These are phyloP conservation scores for Salix brachista DNA, from an alignment of 345 rosid species.

Conservation along the genomic window DNA sequence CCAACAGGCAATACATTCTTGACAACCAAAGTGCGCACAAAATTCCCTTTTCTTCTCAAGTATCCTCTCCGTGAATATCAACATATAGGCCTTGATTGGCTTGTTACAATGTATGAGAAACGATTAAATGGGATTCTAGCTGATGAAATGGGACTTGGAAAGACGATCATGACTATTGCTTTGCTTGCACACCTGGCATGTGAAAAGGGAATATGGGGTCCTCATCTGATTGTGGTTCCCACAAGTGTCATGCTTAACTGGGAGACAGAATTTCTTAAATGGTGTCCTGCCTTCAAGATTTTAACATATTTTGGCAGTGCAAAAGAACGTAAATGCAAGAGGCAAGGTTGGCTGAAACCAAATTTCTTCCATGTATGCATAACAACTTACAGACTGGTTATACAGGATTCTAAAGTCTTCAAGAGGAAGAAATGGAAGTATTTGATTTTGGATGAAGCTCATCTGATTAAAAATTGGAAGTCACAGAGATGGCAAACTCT, in stretches of 20 bases:
- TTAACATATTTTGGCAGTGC: constrained; percentile 99
- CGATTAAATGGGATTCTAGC: constrained; percentile 96
- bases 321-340: constrained; percentile 88
- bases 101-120: constrained; percentile 98
- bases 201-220: constrained; percentile 99
- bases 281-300: constrained; percentile 99
- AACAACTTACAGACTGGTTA: constrained; percentile 92
- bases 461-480: constrained; percentile 98
- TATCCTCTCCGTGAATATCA: constrained; percentile 97
- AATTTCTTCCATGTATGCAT: constrained; percentile 95
- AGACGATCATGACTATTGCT: constrained; percentile 99
- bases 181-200: constrained; percentile 97
- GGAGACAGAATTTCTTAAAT: constrained; percentile 99
- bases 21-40: constrained; percentile 93
- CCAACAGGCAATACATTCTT: constrained; percentile 97
- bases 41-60: constrained; percentile 95
- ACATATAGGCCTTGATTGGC: constrained; percentile 99
- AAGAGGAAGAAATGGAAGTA: constrained; percentile 99
- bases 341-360: constrained; percentile 99
- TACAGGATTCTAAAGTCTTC: constrained; percentile 94
- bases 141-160: constrained; percentile 99
- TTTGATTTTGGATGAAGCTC: constrained; percentile 98
- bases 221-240: constrained; percentile 98
- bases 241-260: constrained; percentile 99
- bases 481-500: constrained; percentile 99